Base-by-base conservation (phyloP, 1,139 yeast genomes). In the Debaryomycetaceae sp. region DNA sequence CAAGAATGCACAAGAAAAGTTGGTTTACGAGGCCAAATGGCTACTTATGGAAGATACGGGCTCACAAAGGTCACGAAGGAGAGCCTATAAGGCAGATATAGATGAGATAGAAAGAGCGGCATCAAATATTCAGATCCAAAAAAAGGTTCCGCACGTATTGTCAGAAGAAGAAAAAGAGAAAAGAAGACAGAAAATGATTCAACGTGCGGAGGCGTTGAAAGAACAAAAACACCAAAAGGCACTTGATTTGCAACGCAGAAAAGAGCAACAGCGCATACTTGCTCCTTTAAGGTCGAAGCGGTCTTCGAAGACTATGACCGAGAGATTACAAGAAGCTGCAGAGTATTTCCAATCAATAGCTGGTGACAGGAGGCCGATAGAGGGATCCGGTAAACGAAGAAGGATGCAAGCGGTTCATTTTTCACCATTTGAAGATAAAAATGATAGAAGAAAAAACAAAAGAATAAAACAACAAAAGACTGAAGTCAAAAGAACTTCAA, bases 11-110 rank as follows among this genome's bases (percentile, higher is more conserved):
- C 53, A 58, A n/a, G 76, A 70, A 37, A 55, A 65, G 39, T 61
- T 72, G 39, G 47, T 65, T 6, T 72, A 71, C 47, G 71, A 68
- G 48, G 72, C 75, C 1, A 59, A 64, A 44, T 70, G 76, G 78
- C 63, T 66, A 14, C 38, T 38, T 13, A 49, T 37, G 45, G 57
- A 43, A 33, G 24, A 24, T 6, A 13, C 40, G 4, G 13, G 42
- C 17, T 31, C 22, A 8, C 5, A 36, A 11, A 37, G 44, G 24
- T 24, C 40, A 14, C 24, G 50, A 42, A 31, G 49, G 35, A 41
- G 49, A 27, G 36, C 48, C 24, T 20, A 41, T 29, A 34, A 29
- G 8, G 37, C 22, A 24, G 38, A 31, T 23, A 34, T 36, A 3
- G 45, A 36, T 41, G 40, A 14, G 31, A 42, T 37, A 38, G 54